phyloP scores from a whole-genome alignment of 1,284 basidiomycete species.

The Takashimella koratensis region DNA sequence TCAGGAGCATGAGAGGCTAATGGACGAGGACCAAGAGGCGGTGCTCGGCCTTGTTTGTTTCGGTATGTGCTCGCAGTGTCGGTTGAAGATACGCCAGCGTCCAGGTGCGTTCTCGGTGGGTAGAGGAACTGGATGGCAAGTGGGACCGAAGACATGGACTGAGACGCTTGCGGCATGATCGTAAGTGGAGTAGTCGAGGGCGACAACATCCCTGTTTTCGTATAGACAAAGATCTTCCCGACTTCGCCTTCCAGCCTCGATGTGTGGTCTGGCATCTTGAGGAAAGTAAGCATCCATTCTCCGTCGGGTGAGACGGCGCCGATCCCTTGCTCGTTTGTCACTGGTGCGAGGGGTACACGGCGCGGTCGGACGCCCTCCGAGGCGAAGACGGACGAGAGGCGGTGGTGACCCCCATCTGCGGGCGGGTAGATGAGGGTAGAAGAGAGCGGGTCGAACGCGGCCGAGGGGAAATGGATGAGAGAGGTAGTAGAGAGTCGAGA shows the following conservation, averaged over 20 bases:
- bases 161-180: slow-evolving; percentile 22
- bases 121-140: slow-evolving; percentile 31
- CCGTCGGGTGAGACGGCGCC: slow-evolving; percentile 33
- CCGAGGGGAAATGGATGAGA: background rate
- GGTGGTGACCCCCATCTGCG: slow-evolving; percentile 2
- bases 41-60: slow-evolving; percentile 10
- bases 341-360: slow-evolving; percentile 17
- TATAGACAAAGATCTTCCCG: slow-evolving; percentile 11
- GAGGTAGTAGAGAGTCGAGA: background rate
- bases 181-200: slow-evolving; percentile 13
- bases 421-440: slow-evolving; percentile 18
- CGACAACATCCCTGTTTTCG: slow-evolving; percentile 28
- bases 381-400: slow-evolving; percentile 14
- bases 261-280: background rate
- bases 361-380: slow-evolving; percentile 17
- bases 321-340: slow-evolving; percentile 19
- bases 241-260: slow-evolving; percentile 8
- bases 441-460: slow-evolving; percentile 13
- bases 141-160: slow-evolving; percentile 21
- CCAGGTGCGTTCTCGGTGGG: slow-evolving; percentile 24
- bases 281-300: slow-evolving; percentile 29
- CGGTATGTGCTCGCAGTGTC: background rate
- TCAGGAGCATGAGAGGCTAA: slow-evolving; percentile 15
- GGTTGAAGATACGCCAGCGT: background rate
- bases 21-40: slow-evolving; percentile 26